These are phyloP conservation scores for Tylopilus sp. DNA, from an alignment of 1,284 basidiomycete genomes.

Conservation along the genomic window DNA sequence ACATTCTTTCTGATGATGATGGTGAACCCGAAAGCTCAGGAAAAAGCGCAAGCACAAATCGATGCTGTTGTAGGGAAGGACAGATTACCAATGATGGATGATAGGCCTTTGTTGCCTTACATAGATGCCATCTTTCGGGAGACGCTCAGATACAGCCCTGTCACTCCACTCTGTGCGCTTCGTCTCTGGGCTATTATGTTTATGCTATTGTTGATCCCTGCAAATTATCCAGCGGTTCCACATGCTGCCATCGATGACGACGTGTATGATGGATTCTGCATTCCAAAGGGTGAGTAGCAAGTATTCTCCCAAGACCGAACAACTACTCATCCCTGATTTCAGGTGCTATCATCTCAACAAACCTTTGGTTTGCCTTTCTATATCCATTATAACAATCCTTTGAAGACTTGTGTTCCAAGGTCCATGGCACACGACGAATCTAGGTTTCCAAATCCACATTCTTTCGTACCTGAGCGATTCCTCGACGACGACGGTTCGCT, in stretches of 20 bases:
- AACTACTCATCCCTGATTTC: too few species aligned
- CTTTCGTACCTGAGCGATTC: background rate
- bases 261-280: constrained; percentile 13
- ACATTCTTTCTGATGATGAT: constrained; percentile 39
- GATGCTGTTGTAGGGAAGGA: constrained; percentile 29
- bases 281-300: constrained; percentile 14
- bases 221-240: constrained; percentile 8
- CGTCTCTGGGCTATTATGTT: background rate
- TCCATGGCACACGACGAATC: background rate
- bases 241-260: constrained; percentile 12
- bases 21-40: constrained; percentile 31
- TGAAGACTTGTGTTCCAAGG: background rate
- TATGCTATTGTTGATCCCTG: background rate
- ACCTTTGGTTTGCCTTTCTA: background rate
- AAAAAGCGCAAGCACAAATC: constrained; percentile 34
- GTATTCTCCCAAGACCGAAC: too few species aligned
- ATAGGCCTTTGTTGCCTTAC: constrained; percentile 30
- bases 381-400: too few species aligned
- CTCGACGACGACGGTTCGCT: background rate
- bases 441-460: background rate
- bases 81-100: constrained; percentile 33
- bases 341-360: constrained; percentile 1
- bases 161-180: constrained; percentile 14
- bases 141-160: constrained; percentile 10
- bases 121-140: constrained; percentile 34